A percentile compares a stretch with the other conserved stretches of the same genome.
Evolutionary conservation across 495 filamentous ascomycete species (phyloP).

Genomic region (Penicillium roqueforti): DNA sequence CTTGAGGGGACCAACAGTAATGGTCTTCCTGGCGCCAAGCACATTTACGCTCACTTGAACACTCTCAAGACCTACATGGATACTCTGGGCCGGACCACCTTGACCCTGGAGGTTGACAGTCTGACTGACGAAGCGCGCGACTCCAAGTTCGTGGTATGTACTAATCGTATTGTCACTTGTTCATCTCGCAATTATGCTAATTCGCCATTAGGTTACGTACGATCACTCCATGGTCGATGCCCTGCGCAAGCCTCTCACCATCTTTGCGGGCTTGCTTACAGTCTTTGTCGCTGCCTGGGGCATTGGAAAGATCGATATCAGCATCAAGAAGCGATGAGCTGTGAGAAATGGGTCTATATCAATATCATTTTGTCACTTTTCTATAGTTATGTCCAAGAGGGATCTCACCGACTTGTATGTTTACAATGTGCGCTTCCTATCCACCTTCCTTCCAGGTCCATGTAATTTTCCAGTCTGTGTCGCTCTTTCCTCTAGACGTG

Average conservation of each 20-base stretch:
- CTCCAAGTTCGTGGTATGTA: constrained; percentile 65
- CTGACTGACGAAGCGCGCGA: constrained; percentile 84
- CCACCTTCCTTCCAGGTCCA: background rate
- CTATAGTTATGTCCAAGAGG: constrained; percentile 1
- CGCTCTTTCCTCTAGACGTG: background rate
- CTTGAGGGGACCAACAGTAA: constrained; percentile 37
- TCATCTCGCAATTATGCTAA: constrained; percentile 3
- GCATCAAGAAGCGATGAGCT: constrained; percentile 55
- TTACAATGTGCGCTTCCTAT: no score
- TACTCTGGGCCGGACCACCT: constrained; percentile 78
- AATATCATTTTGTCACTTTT: background rate
- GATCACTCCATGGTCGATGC: constrained; percentile 71
- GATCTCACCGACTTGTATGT: constrained; percentile 5
- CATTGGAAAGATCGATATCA: constrained; percentile 70
- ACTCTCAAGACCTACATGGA: constrained; percentile 87
- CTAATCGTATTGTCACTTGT: background rate
- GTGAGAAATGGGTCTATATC: background rate
- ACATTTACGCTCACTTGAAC: constrained; percentile 49
- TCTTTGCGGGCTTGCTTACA: constrained; percentile 69
- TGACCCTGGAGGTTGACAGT: constrained; percentile 77
- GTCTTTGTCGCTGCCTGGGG: constrained; percentile 74
- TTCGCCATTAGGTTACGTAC: constrained; percentile 59
- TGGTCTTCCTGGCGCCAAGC: constrained; percentile 32
- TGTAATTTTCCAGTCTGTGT: background rate
- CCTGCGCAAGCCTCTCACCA: constrained; percentile 79